Evolutionary conservation across 306 rosid species (phyloP).

Genomic region (Acacia acuminata): DNA sequence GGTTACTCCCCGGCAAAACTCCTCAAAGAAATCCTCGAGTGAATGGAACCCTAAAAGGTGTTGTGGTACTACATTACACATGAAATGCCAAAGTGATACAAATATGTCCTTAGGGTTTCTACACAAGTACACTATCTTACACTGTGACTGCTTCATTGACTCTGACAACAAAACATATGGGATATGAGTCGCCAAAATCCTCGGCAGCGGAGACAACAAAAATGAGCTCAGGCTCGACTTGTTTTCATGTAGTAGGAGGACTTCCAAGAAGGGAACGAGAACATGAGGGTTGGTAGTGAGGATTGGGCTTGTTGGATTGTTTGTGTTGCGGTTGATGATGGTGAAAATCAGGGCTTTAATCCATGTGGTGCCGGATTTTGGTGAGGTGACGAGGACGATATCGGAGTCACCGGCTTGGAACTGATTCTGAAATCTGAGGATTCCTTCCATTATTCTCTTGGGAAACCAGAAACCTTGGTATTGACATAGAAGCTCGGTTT

Average conservation of each 20-base stretch:
- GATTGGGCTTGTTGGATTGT: background rate
- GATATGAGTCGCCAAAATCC: constrained; percentile 4
- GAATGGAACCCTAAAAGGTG: background rate
- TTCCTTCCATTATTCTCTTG: constrained; percentile 33
- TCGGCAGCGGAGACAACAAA: constrained; percentile 7
- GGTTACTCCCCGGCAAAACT: background rate
- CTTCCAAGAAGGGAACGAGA: constrained; percentile 45
- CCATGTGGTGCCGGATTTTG: constrained; percentile 57
- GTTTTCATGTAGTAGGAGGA: background rate
- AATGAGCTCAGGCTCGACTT: constrained; percentile 7
- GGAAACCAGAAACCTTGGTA: constrained; percentile 49
- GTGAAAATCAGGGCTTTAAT: background rate
- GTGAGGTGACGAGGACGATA: constrained; percentile 38
- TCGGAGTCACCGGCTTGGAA: constrained; percentile 36
- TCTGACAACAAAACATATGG: constrained; percentile 9
- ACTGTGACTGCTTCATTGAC: constrained; percentile 17
- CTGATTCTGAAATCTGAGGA: constrained; percentile 32
- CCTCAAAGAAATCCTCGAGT: constrained; percentile 19
- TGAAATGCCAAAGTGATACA: constrained; percentile 45
- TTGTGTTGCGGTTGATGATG: constrained; percentile 12
- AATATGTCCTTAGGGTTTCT: constrained; percentile 46
- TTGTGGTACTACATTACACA: background rate
- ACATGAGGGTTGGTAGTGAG: constrained; percentile 38
- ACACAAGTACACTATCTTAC: constrained; percentile 42
- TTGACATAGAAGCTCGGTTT: constrained; percentile 9